These are phyloP conservation scores for Ophiostoma sp. DNA, from an alignment of 2,329 filamentous ascomycete species.

Conservation along the genomic window DNA sequence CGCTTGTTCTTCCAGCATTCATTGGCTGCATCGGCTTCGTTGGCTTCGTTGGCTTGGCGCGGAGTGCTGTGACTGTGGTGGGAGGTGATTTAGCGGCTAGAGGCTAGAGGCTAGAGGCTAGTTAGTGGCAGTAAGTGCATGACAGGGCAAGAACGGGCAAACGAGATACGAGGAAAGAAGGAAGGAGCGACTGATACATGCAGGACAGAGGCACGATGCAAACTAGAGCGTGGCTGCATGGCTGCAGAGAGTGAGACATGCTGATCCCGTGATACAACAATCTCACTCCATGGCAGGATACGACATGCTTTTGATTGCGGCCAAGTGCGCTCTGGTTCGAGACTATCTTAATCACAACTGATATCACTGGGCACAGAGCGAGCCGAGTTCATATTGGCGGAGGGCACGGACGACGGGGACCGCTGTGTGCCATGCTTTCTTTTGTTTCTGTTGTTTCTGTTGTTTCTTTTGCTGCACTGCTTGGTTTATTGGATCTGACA, in stretches of 20 bases:
- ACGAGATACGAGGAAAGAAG: not conserved
- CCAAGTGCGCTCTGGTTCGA: too few relatives aligned
- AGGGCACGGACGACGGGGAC: not conserved
- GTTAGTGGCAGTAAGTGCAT: slow-evolving; percentile 14
- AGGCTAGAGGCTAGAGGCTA: not conserved
- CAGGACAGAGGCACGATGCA: too few relatives aligned
- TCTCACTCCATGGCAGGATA: too few relatives aligned
- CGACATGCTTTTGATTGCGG: too few relatives aligned
- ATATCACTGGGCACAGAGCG: not conserved
- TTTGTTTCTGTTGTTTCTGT: too few relatives aligned
- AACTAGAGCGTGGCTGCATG: too few relatives aligned
- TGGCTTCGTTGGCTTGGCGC: not conserved
- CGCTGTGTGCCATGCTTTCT: not conserved
- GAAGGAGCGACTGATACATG: not conserved
- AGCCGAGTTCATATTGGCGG: not conserved
- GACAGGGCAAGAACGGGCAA: slow-evolving; percentile 1
- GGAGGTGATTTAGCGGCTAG: not conserved
- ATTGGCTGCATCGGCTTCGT: not conserved
- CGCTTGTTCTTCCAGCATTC: not conserved
- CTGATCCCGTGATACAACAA: too few relatives aligned
- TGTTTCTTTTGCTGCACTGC: too few relatives aligned
- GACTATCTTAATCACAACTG: too few relatives aligned
- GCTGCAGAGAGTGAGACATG: too few relatives aligned
- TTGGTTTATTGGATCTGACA: not conserved
- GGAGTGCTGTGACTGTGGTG: not conserved